Conservation (phyloP, 176 grass and related monocot genomes). For the Zea luxurians region DNA sequence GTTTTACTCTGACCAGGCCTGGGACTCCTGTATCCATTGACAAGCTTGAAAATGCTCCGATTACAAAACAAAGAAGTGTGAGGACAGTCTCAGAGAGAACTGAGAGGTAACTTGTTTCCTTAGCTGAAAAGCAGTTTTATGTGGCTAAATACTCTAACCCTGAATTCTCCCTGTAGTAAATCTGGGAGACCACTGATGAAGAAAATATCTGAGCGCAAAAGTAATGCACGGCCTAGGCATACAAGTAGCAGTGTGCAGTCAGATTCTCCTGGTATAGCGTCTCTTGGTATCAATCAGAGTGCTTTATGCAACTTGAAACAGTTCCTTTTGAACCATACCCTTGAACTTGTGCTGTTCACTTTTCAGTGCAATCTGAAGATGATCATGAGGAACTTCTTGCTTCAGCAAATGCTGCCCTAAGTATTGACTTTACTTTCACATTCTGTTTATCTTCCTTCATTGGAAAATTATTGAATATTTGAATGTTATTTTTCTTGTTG, state of each 20-base stretch:
- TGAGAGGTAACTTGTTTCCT: slow-evolving; percentile 58
- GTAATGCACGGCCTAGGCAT: slow-evolving; percentile 57
- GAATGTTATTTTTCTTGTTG: slow-evolving; percentile 45
- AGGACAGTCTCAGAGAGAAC: slow-evolving; percentile 75
- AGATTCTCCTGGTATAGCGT: slow-evolving; percentile 58
- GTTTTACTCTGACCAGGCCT: slow-evolving; percentile 60
- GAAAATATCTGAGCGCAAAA: slow-evolving; percentile 80
- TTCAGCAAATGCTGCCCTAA: slow-evolving; percentile 60
- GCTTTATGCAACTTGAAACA: slow-evolving; percentile 30
- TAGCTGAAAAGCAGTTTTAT: slow-evolving; percentile 23
- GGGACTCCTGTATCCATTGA: slow-evolving; percentile 57
- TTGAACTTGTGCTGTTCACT: slow-evolving; percentile 46
- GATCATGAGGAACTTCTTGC: slow-evolving; percentile 63
- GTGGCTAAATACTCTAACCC: slow-evolving; percentile 34
- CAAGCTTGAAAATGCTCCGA: slow-evolving; percentile 68
- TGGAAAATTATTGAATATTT: slow-evolving; percentile 23
- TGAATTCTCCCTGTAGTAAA: slow-evolving; percentile 61
- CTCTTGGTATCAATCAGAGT: not conserved
- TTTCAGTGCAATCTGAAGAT: slow-evolving; percentile 63
- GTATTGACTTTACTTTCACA: slow-evolving; percentile 42
- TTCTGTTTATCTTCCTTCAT: slow-evolving; percentile 17
- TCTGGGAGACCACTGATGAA: slow-evolving; percentile 72
- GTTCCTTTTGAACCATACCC: slow-evolving; percentile 10
- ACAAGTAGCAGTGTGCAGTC: slow-evolving; percentile 47
- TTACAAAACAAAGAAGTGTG: slow-evolving; percentile 78